A percentile compares a stretch with the other conserved stretches of the same genome.
phyloP scores from a whole-genome alignment of 495 filamentous ascomycete genomes.

The Polyplosphaeria fusca region DNA sequence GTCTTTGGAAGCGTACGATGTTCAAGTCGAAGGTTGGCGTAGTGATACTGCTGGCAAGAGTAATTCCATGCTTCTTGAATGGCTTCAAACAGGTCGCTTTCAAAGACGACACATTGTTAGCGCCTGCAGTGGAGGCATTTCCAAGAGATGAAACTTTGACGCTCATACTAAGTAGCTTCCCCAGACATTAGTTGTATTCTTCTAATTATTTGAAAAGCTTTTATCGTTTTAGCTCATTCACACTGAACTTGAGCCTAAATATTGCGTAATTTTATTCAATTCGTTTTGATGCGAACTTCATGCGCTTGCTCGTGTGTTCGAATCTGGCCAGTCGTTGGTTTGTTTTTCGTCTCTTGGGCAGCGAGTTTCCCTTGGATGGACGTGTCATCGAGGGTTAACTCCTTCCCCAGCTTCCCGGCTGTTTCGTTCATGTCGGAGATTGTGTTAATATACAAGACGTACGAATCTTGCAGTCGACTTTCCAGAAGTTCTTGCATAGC shows the following conservation, averaged over 20 bases:
- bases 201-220: conserved; percentile 27
- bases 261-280: conserved; percentile 6
- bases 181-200: conserved; percentile 40
- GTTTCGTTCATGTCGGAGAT: conserved; percentile 28
- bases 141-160: conserved; percentile 35
- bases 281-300: not conserved
- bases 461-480: conserved; percentile 21
- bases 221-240: conserved; percentile 3
- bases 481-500: conserved; percentile 2
- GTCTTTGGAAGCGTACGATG: conserved; percentile 33
- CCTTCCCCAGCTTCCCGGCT: conserved; percentile 11
- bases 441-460: conserved; percentile 11
- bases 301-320: not conserved
- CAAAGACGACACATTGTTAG: conserved; percentile 1
- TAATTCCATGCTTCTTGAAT: conserved; percentile 32
- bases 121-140: not conserved
- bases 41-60: conserved; percentile 34
- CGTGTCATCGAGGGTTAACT: conserved; percentile 12
- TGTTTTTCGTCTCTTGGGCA: not conserved
- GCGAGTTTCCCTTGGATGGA: conserved; percentile 13
- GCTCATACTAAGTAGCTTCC: conserved; percentile 37
- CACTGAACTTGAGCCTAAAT: conserved; percentile 18
- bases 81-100: conserved; percentile 5
- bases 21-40: conserved; percentile 35
- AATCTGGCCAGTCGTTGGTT: not conserved